A percentile compares a stretch with the other conserved stretches of the same genome.
These are phyloP conservation scores for Chiua sp. DNA, from an alignment of 1,284 basidiomycete genomes.

Conservation along the genomic window DNA sequence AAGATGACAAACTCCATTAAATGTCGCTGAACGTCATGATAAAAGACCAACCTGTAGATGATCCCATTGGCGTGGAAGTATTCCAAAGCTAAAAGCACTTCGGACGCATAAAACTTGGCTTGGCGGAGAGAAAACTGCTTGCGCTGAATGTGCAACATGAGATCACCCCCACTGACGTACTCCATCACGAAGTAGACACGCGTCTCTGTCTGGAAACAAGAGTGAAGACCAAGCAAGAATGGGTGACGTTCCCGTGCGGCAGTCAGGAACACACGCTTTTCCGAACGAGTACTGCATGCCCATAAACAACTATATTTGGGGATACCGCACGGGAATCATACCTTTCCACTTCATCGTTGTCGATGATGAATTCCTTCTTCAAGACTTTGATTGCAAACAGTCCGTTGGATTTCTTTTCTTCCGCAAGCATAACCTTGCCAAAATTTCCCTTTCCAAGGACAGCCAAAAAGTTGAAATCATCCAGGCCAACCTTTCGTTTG, in stretches of 20 bases:
- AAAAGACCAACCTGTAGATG: conserved; percentile 87
- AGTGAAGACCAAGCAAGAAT: conserved; percentile 96
- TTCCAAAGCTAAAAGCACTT: conserved; percentile 95
- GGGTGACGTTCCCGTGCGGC: conserved; percentile 97
- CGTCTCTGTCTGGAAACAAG: conserved; percentile 99
- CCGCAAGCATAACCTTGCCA: conserved; percentile 99
- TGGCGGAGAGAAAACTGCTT: conserved; percentile 95
- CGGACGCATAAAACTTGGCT: conserved; percentile 99
- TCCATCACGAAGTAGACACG: conserved; percentile 96
- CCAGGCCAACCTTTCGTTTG: conserved; percentile 91
- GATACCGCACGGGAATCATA: conserved; percentile 35
- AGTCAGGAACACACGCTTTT: conserved; percentile 97
- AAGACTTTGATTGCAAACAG: conserved; percentile 99
- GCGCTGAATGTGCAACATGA: conserved; percentile 93
- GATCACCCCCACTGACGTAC: conserved; percentile 95
- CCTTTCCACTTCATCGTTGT: conserved; percentile 99
- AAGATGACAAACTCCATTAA: conserved; percentile 14
- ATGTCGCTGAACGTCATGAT: no score
- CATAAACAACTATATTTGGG: conserved; percentile 11
- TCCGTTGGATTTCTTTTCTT: conserved; percentile 91
- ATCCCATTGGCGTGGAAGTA: conserved; percentile 99
- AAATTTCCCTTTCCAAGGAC: conserved; percentile 99
- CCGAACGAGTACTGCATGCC: conserved; percentile 87
- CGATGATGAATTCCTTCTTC: conserved; percentile 99
- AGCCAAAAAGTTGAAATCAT: conserved; percentile 99